Percentiles rank a stretch among this genome's conserved stretches.
phyloP scores from a whole-genome alignment of 768 basidiomycete genomes.

The Xerocomellus amylosporus region DNA sequence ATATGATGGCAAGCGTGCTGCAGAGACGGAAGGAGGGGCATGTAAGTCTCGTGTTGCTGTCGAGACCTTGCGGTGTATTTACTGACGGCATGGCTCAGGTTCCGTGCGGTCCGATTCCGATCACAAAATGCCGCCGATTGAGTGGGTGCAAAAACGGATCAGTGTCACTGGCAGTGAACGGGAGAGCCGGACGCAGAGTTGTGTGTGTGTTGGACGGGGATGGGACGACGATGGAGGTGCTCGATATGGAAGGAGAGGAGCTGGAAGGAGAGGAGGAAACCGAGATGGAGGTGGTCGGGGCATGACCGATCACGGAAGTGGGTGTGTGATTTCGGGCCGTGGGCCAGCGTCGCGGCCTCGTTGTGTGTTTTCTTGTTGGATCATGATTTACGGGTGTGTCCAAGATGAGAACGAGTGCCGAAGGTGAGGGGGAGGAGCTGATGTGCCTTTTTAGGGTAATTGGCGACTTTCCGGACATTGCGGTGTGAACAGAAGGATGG shows the following conservation, averaged over 20 bases:
- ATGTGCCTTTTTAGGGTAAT: conserved; percentile 33
- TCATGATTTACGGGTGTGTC: conserved; percentile 25
- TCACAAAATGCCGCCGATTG: conserved; percentile 57
- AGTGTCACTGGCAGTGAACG: conserved; percentile 69
- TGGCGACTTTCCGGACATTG: conserved; percentile 40
- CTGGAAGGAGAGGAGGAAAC: conserved; percentile 40
- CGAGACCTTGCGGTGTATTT: conserved; percentile 32
- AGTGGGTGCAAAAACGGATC: conserved; percentile 48
- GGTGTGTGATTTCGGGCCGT: conserved; percentile 17
- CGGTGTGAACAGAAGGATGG: conserved; percentile 38
- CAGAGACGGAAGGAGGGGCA: conserved; percentile 58
- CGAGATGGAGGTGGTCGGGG: conserved; percentile 27
- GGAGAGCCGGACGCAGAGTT: conserved; percentile 68
- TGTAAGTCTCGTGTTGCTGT: conserved; percentile 49
- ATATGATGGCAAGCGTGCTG: conserved; percentile 59
- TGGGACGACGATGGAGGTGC: conserved; percentile 63
- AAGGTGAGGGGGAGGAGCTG: conserved; percentile 27
- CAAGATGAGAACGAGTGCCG: conserved; percentile 10
- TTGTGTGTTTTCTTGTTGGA: conserved; percentile 20
- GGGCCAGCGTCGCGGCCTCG: conserved; percentile 26
- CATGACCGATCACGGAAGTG: conserved; percentile 17
- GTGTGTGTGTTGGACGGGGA: conserved; percentile 68
- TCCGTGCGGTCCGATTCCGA: conserved; percentile 44
- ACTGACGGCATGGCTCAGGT: conserved; percentile 45
- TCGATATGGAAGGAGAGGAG: conserved; percentile 72